Base-by-base conservation (phyloP, 2,329 filamentous ascomycete species). In the Scopulariopsis brevicaulis region DNA sequence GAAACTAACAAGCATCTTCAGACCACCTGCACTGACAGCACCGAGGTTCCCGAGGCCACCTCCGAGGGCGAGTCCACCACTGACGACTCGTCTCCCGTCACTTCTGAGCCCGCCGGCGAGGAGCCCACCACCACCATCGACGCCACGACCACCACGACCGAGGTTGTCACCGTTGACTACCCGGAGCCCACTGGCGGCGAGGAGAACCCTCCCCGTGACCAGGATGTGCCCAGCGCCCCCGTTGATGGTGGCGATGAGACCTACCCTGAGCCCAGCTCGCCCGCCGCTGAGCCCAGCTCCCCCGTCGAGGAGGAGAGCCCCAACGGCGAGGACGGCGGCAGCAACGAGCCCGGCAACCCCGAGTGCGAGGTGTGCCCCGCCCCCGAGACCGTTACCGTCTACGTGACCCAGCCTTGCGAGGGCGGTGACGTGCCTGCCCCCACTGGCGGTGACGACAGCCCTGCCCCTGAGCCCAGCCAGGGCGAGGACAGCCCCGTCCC, bases 111-210 rank as follows among this genome's bases (percentile, higher is more conserved):
- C 4, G 37, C 12, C 12, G 37, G 4, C 37, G 12, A 57, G 20
- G 54, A 60, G 40, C 53, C 57, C 46, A 54, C 56, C 22, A 57
- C 52, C 22, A 60, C 52, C 22, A 43, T 65, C 54, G 73, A 71
- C 57, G 63, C 66, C 52, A 74, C 71, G 63, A 67, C 64, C 56
- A 74, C 69, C 54, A 61, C 64, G 37, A 73, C 71, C 54, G 63
- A 64, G 56, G 71, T 69, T 60, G 63, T 72, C 60, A 72, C 69
- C 55, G 62, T 73, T 34, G 20, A 53, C n/a, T 53, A 48, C 46
- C 55, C 55, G 53, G 63, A 63, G 54, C 64, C 65, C 35, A 58
- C 64, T 53, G 59, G 58, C 57, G 61, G 64, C 55, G 60, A 64
- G 34, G 28, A 32, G 28, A 32, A 32, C 28, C 28, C 28, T 32